Conservation (phyloP, 257 asterid species). For the Solanum corneliomulleri region DNA sequence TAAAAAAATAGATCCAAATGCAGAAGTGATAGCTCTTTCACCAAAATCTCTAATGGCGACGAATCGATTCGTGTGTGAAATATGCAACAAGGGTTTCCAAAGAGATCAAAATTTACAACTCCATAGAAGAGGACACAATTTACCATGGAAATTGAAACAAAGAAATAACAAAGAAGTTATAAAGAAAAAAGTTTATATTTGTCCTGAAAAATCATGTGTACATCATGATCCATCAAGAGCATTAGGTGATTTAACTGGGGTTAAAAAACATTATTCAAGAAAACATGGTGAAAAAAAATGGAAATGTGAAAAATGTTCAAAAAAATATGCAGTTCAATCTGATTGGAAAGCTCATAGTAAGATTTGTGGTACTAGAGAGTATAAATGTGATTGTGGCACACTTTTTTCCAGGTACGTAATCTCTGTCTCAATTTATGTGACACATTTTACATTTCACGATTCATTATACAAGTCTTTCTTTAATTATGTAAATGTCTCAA, state of each 20-base stretch:
- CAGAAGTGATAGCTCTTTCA: conserved; percentile 81
- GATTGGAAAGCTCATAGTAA: conserved; percentile 96
- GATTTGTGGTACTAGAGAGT: conserved; percentile 93
- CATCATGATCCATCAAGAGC: conserved; percentile 86
- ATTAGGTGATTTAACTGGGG: conserved; percentile 75
- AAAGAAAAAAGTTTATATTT: conserved; percentile 73
- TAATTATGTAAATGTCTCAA: no score
- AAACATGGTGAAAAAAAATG: conserved; percentile 95
- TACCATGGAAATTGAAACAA: conserved; percentile 92
- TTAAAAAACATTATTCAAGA: conserved; percentile 74
- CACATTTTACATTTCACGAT: no score
- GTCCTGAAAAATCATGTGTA: conserved; percentile 77
- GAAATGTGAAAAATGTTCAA: conserved; percentile 88
- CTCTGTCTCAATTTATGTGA: neutral
- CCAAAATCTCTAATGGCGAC: conserved; percentile 91
- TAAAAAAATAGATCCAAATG: conserved; percentile 73
- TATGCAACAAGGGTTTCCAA: conserved; percentile 96
- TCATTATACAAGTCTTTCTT: no score
- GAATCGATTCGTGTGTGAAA: conserved; percentile 74
- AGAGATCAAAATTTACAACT: conserved; percentile 89
- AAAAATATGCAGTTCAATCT: conserved; percentile 87
- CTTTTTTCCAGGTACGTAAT: conserved; percentile 69
- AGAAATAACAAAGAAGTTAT: conserved; percentile 50
- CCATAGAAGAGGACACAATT: conserved; percentile 81
- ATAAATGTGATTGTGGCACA: conserved; percentile 90